Evolutionary conservation across 2,329 filamentous ascomycete species (phyloP), one percentile per base, ranked within the genome.

Genomic region (Bimuria novae-zelandiae): DNA sequence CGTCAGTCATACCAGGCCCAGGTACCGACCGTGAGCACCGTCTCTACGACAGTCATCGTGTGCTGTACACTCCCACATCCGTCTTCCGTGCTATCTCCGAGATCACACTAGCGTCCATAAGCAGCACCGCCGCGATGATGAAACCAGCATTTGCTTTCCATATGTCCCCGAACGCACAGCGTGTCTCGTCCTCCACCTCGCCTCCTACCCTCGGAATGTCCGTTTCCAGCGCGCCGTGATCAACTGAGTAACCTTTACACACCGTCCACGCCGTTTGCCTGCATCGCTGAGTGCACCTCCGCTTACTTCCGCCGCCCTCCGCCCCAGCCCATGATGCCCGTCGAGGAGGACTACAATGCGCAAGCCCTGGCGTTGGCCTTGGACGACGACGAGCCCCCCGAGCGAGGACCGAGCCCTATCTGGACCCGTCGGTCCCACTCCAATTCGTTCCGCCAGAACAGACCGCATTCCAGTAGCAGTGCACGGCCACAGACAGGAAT

Each of bases 301-400:
- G 39, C 54, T 19, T 47, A 45, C 37, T 56, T 51, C 54, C 57
- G 52, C 55, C 51, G 25, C 46, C 49, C 43, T 51, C 46, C 49
- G 39, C 22, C 23, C 42, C 10, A 22, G 22, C 7, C 44, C 51
- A 57, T 76, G 30, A 75, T 75, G 72, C 71, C 71, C 14, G 62
- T 70, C 12, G 55, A 55, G 58, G 58, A 63, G 57, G 80, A 82
- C 67, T 82, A 82, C 68, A 70, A 77, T 56, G 80, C 79, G 47
- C 79, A 80, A 65, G 81, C 80, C 49, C 78, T 84, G 39, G 79
- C 81, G 40, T 73, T 82, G 22, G 78, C 80, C 27, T 75, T 79
- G 54, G 77, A 79, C 52, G 75, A 76, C 49, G 70, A 78, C 5
- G 80, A 82, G 22, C 79, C 81, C 14, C 62, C 71, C 47, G 62